Evolutionary conservation across 768 basidiomycete species (phyloP), one percentile per base, ranked within the genome.

Genomic region (Holtermanniella nyarrowii): DNA sequence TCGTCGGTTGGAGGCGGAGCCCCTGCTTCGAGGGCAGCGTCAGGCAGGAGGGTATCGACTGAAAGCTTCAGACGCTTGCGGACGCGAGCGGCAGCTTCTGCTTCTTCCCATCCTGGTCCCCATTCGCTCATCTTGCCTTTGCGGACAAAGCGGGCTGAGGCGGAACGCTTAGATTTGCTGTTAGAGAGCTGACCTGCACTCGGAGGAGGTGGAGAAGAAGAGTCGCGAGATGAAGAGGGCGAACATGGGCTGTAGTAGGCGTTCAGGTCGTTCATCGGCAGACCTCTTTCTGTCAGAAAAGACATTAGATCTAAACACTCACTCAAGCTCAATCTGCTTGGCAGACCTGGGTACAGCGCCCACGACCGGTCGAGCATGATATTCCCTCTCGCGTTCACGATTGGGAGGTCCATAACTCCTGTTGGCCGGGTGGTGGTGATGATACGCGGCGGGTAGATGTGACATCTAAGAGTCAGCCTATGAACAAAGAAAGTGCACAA

Each of bases 111-210:
- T 18, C 58, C 50, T 46, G 68, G 70, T n/a, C 59, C 61, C 72
- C 72, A 73, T 3, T 67, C 65, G 46, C 56, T 63, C 23, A 69
- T 61, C 57, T 71, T 72, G 11, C 70, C 69, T 26, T 55, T 55
- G 1, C 70, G 57, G 39, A 64, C 57, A 42, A 60, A 71, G 16
- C 64, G 56, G 4, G 64, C 57, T n/a, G 58, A 50, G 10, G 47
- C 54, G 16, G 60, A 47, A 18, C 62, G 58, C 54, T 73, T 73
- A 53, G 60, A 62, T 10, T 67, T 64, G 10, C 63, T 60, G 43
- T 73, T 73, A 41, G 49, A 52, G n/a, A 50, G 46, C 18, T 62
- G 20, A 39, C 58, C 54, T 21, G 41, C 46, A 3, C 56, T 44
- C 0, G 49, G 44, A 18, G 52, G 42, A 4, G 46, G 48, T 21